phyloP scores from a whole-genome alignment of 108 stramenopile genomes.

The Mayamaea pseudoterrestris region DNA sequence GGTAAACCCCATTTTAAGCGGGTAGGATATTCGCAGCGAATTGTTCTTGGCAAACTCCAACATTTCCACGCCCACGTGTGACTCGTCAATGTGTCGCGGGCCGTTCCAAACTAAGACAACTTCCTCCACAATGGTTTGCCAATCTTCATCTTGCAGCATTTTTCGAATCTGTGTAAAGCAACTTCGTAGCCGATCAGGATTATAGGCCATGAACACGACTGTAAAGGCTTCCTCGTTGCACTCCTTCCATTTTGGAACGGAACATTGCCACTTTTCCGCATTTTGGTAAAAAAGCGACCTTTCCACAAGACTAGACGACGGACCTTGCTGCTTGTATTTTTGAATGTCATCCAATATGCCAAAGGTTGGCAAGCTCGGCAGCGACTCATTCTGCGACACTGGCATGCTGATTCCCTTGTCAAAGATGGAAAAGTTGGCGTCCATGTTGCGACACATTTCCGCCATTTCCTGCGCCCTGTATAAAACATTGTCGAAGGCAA shows the following conservation, averaged over 20 bases:
- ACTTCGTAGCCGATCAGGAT: constrained; percentile 33
- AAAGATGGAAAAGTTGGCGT: no score
- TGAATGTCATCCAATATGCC: constrained; percentile 26
- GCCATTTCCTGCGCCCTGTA: no score
- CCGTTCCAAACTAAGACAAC: constrained; percentile 82
- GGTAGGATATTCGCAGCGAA: constrained; percentile 66
- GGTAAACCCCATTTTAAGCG: constrained; percentile 50
- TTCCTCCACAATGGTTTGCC: constrained; percentile 27
- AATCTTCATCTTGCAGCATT: constrained; percentile 14
- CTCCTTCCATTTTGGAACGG: constrained; percentile 33
- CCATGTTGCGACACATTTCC: no score
- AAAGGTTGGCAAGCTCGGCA: constrained; percentile 14
- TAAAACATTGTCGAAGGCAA: no score
- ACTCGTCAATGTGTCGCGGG: constrained; percentile 32
- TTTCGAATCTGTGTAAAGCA: constrained; percentile 20
- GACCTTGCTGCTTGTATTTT: constrained; percentile 2
- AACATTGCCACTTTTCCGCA: constrained; percentile 22
- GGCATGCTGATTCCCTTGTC: no score
- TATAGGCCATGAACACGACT: constrained; percentile 52
- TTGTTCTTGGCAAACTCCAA: constrained; percentile 17
- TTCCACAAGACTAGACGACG: constrained; percentile 1
- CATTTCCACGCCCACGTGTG: constrained; percentile 25
- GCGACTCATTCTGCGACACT: constrained; percentile 4
- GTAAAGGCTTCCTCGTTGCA: constrained; percentile 37
- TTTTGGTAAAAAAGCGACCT: not conserved